Percentiles rank a stretch among this genome's conserved stretches.
Conservation (phyloP, 2,329 filamentous ascomycete genomes). For the Sphaerulina vaccinii region DNA sequence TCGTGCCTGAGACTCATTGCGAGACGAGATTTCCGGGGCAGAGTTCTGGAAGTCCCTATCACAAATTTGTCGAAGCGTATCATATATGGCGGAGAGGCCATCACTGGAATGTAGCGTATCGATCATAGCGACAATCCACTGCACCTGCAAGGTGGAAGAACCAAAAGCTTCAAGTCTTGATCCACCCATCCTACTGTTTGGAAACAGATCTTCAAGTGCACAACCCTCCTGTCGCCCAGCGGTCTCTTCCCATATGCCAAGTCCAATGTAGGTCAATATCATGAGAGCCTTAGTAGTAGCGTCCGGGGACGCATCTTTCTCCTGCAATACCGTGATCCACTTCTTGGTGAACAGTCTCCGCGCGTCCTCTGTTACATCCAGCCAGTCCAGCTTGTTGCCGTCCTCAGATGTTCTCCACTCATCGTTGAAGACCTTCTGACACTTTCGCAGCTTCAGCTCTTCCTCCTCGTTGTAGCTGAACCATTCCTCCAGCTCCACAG, state of each 20-base stretch:
- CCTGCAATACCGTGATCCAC: constrained; percentile 38
- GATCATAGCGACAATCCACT: constrained; percentile 47
- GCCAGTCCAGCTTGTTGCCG: constrained; percentile 61
- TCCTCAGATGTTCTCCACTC: constrained; percentile 58
- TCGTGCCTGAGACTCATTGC: constrained; percentile 30
- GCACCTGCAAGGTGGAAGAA: constrained; percentile 43
- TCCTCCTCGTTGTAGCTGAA: constrained; percentile 90
- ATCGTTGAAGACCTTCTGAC: constrained; percentile 73
- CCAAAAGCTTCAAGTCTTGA: constrained; percentile 36
- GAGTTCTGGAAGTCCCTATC: constrained; percentile 32
- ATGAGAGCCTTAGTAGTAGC: constrained; percentile 40
- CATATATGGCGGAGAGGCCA: constrained; percentile 43
- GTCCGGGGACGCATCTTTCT: constrained; percentile 34
- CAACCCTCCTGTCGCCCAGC: constrained; percentile 41
- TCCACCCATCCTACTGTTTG: constrained; percentile 26
- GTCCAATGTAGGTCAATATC: constrained; percentile 47
- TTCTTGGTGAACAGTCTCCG: constrained; percentile 58
- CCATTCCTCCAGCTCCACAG: constrained; percentile 95
- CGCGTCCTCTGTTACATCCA: constrained; percentile 59
- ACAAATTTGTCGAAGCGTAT: constrained; percentile 37
- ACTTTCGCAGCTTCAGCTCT: constrained; percentile 71
- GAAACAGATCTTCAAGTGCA: constrained; percentile 30
- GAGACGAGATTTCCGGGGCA: constrained; percentile 22
- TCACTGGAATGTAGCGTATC: constrained; percentile 42
- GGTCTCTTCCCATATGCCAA: constrained; percentile 53